Percentiles rank a stretch among this genome's conserved stretches.
phyloP scores from a whole-genome alignment of 2,329 filamentous ascomycete genomes.

The Elsinoe perseae region DNA sequence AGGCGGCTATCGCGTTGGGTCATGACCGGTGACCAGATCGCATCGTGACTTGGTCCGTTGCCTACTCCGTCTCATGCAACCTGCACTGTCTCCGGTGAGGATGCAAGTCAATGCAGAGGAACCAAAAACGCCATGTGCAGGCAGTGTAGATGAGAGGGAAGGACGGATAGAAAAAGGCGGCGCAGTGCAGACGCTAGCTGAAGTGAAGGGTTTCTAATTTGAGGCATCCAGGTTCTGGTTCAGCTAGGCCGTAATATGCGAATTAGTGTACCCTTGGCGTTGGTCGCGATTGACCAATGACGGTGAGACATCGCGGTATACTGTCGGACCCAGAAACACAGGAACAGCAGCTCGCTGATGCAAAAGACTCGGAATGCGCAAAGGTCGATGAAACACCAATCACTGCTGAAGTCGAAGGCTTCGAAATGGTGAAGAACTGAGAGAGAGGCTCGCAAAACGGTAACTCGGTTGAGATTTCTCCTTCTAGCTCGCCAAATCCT shows the following conservation, averaged over 20 bases:
- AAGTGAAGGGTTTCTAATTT: neutral
- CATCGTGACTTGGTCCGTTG: neutral
- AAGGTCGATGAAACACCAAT: no score
- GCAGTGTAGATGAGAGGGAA: neutral
- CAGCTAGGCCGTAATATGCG: neutral
- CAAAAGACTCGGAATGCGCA: no score
- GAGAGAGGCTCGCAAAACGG: neutral
- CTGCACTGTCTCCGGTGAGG: neutral
- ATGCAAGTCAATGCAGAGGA: neutral
- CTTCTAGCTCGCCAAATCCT: neutral
- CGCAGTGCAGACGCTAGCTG: neutral
- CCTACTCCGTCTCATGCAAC: neutral
- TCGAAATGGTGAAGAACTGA: neutral
- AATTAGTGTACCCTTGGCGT: neutral
- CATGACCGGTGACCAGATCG: neutral
- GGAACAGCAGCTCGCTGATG: no score
- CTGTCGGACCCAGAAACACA: no score
- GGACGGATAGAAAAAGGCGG: neutral
- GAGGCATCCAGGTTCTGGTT: neutral
- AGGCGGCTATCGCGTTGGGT: conserved; percentile 1
- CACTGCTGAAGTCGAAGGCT: neutral
- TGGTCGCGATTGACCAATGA: neutral
- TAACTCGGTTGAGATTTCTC: neutral
- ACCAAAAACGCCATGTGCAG: neutral
- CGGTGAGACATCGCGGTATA: neutral